These are phyloP conservation scores for Knufia petricola DNA, from an alignment of 2,329 filamentous ascomycete genomes.

Conservation along the genomic window DNA sequence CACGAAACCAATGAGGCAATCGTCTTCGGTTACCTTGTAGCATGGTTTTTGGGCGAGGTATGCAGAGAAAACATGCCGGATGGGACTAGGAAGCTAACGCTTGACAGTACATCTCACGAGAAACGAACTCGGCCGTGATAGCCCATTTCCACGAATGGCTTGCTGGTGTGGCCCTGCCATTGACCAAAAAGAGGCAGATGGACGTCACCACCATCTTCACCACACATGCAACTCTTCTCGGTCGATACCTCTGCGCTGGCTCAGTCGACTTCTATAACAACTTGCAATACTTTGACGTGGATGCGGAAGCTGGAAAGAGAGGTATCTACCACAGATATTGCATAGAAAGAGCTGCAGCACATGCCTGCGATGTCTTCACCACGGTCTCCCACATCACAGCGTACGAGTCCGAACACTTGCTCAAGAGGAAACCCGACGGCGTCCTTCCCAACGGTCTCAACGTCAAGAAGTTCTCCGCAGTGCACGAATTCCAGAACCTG, in stretches of 20 bases:
- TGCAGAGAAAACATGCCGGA: conserved; percentile 22
- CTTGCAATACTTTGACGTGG: conserved; percentile 90
- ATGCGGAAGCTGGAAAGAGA: conserved; percentile 91
- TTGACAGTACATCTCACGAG: conserved; percentile 76
- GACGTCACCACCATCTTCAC: conserved; percentile 98
- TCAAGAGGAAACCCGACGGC: conserved; percentile 95
- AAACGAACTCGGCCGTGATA: conserved; percentile 84
- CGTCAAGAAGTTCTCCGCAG: conserved; percentile 95
- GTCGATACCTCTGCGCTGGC: conserved; percentile 90
- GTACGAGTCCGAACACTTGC: conserved; percentile 91
- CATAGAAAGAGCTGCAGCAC: conserved; percentile 87
- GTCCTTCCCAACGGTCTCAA: conserved; percentile 95
- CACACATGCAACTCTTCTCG: conserved; percentile 89
- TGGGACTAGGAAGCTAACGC: conserved; percentile 12
- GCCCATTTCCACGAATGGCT: conserved; percentile 99
- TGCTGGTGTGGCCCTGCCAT: conserved; percentile 80
- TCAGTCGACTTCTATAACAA: conserved; percentile 99
- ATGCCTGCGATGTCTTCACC: conserved; percentile 92
- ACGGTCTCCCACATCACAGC: conserved; percentile 98
- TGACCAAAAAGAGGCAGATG: conserved; percentile 88
- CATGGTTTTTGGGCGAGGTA: conserved; percentile 97
- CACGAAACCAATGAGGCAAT: conserved; percentile 96
- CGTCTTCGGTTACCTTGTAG: conserved; percentile 92
- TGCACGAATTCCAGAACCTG: conserved; percentile 97
- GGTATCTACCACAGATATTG: conserved; percentile 98